Evolutionary conservation across 495 filamentous ascomycete genomes (phyloP), one percentile per base, ranked within the genome.

Genomic region (Cryomyces minteri): DNA sequence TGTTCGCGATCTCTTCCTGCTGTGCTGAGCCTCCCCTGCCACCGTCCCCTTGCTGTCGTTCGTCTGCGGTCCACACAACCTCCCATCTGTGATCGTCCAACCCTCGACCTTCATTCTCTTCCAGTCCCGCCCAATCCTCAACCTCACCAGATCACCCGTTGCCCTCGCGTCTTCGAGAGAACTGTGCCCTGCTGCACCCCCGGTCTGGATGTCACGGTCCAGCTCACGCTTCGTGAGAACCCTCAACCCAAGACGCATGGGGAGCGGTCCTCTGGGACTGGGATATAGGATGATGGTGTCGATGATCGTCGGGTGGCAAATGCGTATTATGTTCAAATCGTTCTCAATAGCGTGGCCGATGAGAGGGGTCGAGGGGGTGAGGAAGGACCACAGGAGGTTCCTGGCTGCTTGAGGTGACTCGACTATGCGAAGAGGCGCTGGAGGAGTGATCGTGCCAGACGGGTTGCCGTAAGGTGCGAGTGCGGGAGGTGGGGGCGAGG

Each of bases 311-410:
- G 79, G 81, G 54, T 98, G 90, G 40, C 92, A 77, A 39, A 98
- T 68, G 9, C 90, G 77, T 40, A 77, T 65, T 10, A 76, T 72
- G 56, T 90, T 90, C 25, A 98, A 70, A 55, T 98, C 90, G 56
- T 98, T 98, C 55, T 96, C 90, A 7, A 96, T 75, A 5, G 84
- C 88, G 60, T 98, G 90, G 18, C 90, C 90, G 38, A 96, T 81
- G 5, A 98, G 61, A 0, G 84, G 84, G 0, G 87, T 95, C 0
- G 69, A 60, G 0, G 84, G 80, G 11, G 74, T 66, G 33, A 96
- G 67, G 43, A 80, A 63, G 0, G 67, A 62, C 61, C 87, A 80
- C 7, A 96, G 68, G 0, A 94, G 66, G 1, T 68, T 59, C 8
- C 90, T 78, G 4, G 88, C 92, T 31, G 62, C 70, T 10, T 69